phyloP scores from a whole-genome alignment of 805 yeast genomes.

The Candida nonsorbophila region DNA sequence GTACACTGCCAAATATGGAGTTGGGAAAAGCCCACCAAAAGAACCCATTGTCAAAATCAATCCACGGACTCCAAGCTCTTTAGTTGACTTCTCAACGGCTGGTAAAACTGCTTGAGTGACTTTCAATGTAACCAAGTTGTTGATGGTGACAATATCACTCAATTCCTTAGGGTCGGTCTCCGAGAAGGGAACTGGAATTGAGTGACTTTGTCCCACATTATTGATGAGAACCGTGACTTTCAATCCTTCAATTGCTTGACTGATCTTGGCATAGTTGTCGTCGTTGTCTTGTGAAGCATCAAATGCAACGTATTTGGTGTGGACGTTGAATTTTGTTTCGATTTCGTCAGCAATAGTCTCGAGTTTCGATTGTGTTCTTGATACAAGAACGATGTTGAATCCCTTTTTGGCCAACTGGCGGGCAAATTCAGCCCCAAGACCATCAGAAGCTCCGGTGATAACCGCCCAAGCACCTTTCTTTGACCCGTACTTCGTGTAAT shows the following conservation, averaged over 20 bases:
- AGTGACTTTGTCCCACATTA: constrained; percentile 93
- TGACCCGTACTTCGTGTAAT: constrained; percentile 71
- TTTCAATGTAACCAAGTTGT: constrained; percentile 76
- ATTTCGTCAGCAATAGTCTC: constrained; percentile 61
- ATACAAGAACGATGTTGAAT: constrained; percentile 75
- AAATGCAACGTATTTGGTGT: constrained; percentile 64
- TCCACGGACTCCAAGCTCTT: constrained; percentile 45
- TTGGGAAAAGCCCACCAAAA: constrained; percentile 89
- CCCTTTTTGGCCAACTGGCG: constrained; percentile 80
- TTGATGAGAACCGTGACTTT: constrained; percentile 76
- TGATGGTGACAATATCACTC: constrained; percentile 75
- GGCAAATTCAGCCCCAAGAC: constrained; percentile 92
- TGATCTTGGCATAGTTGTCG: constrained; percentile 51
- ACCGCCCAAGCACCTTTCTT: constrained; percentile 79
- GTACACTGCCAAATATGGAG: constrained; percentile 88
- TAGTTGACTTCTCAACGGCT: constrained; percentile 40
- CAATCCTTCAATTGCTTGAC: constrained; percentile 40
- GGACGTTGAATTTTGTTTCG: constrained; percentile 49
- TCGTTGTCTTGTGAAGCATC: constrained; percentile 67
- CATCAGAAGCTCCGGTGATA: constrained; percentile 95
- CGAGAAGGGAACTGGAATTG: constrained; percentile 88
- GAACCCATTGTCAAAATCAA: constrained; percentile 93
- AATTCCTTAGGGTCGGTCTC: constrained; percentile 76
- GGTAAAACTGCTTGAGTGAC: constrained; percentile 82
- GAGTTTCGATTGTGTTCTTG: constrained; percentile 79